These are phyloP conservation scores for Xylaria sp. DNA, from an alignment of 2,329 filamentous ascomycete species.

Conservation along the genomic window DNA sequence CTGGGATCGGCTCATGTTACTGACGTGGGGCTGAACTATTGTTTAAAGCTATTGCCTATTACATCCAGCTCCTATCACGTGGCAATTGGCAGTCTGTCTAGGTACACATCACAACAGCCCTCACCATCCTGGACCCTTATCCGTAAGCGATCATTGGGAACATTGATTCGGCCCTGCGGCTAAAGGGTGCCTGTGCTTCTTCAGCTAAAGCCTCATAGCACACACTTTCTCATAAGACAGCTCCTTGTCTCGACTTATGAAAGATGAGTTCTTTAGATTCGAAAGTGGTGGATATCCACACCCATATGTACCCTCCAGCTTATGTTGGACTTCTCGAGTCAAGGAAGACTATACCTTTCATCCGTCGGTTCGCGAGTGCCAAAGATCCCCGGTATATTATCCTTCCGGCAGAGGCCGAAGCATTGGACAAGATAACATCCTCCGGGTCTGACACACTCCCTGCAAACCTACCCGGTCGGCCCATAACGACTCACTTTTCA, in stretches of 20 bases:
- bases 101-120: not conserved
- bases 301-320: constrained; percentile 74
- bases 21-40: not conserved
- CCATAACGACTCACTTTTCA: constrained; percentile 85
- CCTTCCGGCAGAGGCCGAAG: constrained; percentile 62
- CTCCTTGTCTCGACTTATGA: not conserved
- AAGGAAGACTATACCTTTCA: constrained; percentile 73
- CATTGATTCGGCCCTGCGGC: not conserved
- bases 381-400: constrained; percentile 74
- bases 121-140: too few relatives aligned
- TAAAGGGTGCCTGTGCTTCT: not conserved
- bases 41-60: not conserved
- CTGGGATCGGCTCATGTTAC: not conserved
- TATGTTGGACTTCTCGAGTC: constrained; percentile 71
- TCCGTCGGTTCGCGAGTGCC: constrained; percentile 70
- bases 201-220: not conserved
- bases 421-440: constrained; percentile 61
- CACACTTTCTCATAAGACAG: not conserved
- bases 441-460: constrained; percentile 45
- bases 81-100: not conserved
- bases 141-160: not conserved
- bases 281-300: constrained; percentile 73
- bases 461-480: constrained; percentile 75
- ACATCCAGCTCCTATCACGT: constrained; percentile 9
- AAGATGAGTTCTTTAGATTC: constrained; percentile 53